These are phyloP conservation scores for Metarhizium rileyi DNA, from an alignment of 2,329 filamentous ascomycete genomes.

Conservation along the genomic window DNA sequence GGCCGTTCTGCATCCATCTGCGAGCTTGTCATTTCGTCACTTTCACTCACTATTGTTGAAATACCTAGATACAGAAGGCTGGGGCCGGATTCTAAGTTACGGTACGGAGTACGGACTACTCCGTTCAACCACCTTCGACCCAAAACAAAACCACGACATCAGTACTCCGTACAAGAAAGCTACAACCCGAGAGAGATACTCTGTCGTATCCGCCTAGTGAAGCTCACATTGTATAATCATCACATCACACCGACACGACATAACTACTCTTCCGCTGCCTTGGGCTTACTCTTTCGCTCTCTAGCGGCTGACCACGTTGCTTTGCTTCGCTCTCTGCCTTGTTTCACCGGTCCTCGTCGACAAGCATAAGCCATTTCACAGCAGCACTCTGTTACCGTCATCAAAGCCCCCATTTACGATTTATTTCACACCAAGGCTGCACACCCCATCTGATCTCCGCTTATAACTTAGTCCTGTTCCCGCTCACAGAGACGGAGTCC, in stretches of 20 bases:
- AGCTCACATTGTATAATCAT: background rate
- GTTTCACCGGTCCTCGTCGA: background rate
- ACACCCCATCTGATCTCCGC: constrained; percentile 1
- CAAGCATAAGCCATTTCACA: background rate
- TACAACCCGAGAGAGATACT: no score
- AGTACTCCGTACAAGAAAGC: no score
- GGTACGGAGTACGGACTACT: no score
- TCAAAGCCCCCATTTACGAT: background rate
- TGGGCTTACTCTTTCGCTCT: background rate
- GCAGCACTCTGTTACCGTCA: background rate
- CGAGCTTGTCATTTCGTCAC: background rate
- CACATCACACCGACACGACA: background rate
- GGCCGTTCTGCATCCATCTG: background rate
- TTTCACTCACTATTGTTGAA: background rate
- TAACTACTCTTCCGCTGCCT: background rate
- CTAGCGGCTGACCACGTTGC: background rate
- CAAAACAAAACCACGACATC: no score
- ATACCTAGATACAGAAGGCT: background rate
- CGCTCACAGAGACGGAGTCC: no score
- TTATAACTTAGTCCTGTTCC: no score
- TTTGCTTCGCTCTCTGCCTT: background rate
- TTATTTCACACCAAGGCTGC: no score
- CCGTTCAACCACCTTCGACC: no score
- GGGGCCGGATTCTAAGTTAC: background rate
- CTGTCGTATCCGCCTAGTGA: no score